These are phyloP conservation scores for Phyllostachys edulis DNA, from an alignment of 176 grass and related monocot genomes.

Conservation along the genomic window DNA sequence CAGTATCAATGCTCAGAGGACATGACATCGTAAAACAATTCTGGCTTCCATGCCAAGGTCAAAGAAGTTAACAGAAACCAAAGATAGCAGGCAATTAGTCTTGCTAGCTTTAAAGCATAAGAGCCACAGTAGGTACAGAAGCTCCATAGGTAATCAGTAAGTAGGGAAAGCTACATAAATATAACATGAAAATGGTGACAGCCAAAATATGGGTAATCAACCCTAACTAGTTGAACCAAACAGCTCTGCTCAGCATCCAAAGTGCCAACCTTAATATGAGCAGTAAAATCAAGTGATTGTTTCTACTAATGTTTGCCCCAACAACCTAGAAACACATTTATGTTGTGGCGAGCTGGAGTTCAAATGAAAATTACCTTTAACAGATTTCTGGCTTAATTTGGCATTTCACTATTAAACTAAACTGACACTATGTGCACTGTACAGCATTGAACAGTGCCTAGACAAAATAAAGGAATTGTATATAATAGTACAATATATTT, in stretches of 20 bases:
- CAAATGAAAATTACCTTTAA: not conserved
- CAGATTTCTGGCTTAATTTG: constrained; percentile 19
- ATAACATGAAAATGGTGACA: constrained; percentile 3
- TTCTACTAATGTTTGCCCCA: constrained; percentile 8
- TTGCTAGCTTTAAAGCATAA: constrained; percentile 6
- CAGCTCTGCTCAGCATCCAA: not conserved
- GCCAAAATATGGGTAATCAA: not conserved
- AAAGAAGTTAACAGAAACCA: constrained; percentile 13
- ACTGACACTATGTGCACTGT: not conserved
- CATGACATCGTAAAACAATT: constrained; percentile 14
- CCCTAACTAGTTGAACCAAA: constrained; percentile 17
- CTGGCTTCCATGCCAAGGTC: constrained; percentile 3
- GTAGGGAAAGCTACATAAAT: constrained; percentile 21
- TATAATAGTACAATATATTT: not conserved
- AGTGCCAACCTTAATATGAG: not conserved
- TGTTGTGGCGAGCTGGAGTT: not conserved
- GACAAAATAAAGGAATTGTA: not conserved
- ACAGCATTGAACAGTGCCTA: not conserved
- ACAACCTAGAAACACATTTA: constrained; percentile 8
- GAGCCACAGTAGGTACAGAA: not conserved
- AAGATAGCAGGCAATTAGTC: not conserved
- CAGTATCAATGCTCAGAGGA: not conserved
- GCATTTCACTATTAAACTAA: constrained; percentile 9
- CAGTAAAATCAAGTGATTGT: constrained; percentile 16
- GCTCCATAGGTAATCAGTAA: not conserved